Base-by-base conservation (phyloP, 306 rosid species). In the Echinosophora koreensis region DNA sequence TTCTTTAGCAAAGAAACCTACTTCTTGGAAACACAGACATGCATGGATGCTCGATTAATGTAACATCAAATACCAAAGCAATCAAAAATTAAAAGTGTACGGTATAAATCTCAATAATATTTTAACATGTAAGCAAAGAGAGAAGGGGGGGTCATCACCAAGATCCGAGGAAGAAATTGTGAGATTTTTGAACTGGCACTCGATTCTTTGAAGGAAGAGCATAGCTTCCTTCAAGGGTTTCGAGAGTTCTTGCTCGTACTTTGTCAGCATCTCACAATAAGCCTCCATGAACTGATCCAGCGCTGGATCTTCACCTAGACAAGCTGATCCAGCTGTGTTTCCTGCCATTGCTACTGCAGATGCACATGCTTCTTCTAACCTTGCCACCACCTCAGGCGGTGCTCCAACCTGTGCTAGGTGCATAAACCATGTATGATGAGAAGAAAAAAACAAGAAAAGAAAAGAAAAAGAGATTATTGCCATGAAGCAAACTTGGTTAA, bases 211-310 rank as follows among this genome's bases (percentile, higher is more conserved):
- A 56, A 95, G 88, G 67, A 92, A 95, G 66, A 95, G 87, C 97
- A 90, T 87, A 77, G 99, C 97, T 79, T 95, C 99, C 71, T 91
- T 88, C 14, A 95, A 92, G 82, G 99, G 99, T 70, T 95, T 95
- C 0, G 97, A 87, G 58, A 95, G 97, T 73, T 95, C 99, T 81
- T 92, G 97, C 55, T 92, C 99, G 22, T 95, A 95, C 84, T 95
- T 95, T 10, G 85, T 89, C 55, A 95, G 87, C 99, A 95, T 95
- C 92, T 95, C 99, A 76, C 99, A 95, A 49, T 95, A 95, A 47
- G 97, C 99, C 70, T 95, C 99, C 99, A 95, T 95, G 88, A 95
- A 95, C 91, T 95, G 99, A 80, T 95, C 97, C 76, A 95, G 66
- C 5, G 91, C 96, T 22, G 99, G 97, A 92, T 95, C 99, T 86